phyloP scores from a whole-genome alignment of 208 protist genomes.

The Crithidia mellificae region DNA sequence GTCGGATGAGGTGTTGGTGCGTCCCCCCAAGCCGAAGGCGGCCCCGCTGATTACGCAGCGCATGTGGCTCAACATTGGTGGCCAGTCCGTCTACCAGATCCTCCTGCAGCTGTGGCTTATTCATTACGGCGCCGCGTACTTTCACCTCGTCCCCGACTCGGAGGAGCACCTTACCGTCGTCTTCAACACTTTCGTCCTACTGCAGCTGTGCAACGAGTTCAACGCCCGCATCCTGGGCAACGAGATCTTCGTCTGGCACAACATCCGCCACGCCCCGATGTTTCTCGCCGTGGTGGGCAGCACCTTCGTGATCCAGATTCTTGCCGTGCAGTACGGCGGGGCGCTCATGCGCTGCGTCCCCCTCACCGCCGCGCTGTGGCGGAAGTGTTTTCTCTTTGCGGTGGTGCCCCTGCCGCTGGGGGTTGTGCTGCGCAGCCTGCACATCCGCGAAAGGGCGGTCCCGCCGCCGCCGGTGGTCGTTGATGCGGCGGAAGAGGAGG shows the following conservation, averaged over 20 bases:
- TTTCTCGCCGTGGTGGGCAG: constrained; percentile 63
- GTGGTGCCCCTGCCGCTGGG: constrained; percentile 54
- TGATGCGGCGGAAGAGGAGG: constrained; percentile 27
- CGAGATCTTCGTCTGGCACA: constrained; percentile 52
- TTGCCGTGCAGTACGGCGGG: constrained; percentile 80
- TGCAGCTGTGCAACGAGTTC: constrained; percentile 92
- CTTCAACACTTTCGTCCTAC: constrained; percentile 88
- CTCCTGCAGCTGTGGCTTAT: constrained; percentile 70
- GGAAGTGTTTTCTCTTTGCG: constrained; percentile 53
- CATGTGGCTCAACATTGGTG: constrained; percentile 93
- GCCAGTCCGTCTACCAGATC: constrained; percentile 82
- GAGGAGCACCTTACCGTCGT: constrained; percentile 66
- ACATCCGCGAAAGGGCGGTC: constrained; percentile 19
- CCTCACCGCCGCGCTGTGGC: constrained; percentile 59
- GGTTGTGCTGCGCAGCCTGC: constrained; percentile 33
- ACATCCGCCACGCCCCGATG: constrained; percentile 51
- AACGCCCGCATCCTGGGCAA: constrained; percentile 75
- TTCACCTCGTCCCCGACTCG: constrained; percentile 6
- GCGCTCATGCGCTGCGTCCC: constrained; percentile 81
- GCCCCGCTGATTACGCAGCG: constrained; percentile 82
- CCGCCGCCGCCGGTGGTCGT: constrained; percentile 29
- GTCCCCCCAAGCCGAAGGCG: constrained; percentile 82
- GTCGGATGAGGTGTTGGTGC: constrained; percentile 60
- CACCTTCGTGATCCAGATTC: constrained; percentile 66
- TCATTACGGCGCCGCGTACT: constrained; percentile 27